Evolutionary conservation across 2,329 filamentous ascomycete species (phyloP), one percentile per base, ranked within the genome.

Genomic region (Knoxdaviesia capensis): DNA sequence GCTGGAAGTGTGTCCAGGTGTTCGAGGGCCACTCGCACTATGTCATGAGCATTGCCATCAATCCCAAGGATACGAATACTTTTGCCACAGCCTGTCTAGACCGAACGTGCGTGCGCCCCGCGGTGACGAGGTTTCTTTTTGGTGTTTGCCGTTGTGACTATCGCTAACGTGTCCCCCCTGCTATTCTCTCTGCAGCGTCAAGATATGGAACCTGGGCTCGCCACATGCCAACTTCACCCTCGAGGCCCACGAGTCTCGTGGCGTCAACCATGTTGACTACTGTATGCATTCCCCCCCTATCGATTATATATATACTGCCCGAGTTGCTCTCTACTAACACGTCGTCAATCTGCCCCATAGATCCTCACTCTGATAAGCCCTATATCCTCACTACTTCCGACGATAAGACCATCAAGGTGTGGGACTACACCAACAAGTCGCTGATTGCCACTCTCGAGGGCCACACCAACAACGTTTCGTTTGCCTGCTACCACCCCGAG

Each of bases 351-450:
- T 7, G 6, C 11, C 30, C 4, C 31, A n/a, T 28, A 46, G 44
- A 80, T 54, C 76, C 76, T 7, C 75, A 79, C 53, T 77, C 74
- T 50, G 77, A 80, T 55, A 80, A 80, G 58, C 77, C 77, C 30
- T 96, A 98, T 56, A 77, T 98, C 38, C 77, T 98, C 48, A 98
- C 90, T 29, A 94, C 88, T 9, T 94, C 86, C 6, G 90, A 98
- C 58, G 90, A 96, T 60, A 77, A 84, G 53, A 96, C 88, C 1
- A 85, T 96, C 52, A 96, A 96, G 68, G 76, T 98, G 43, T 98
- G 90, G 88, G 90, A 98, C 57, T 96, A 98, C 66, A 96, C 88
- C 8, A 96, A 87, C 40, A 98, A 98, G 64, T 90, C 86, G 8
- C 68, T 96, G 49, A 94, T 96, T 56, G 90, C 90, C 31, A 96